Conservation (phyloP, 2,329 filamentous ascomycete genomes). For the Alternaria incomplexa region DNA sequence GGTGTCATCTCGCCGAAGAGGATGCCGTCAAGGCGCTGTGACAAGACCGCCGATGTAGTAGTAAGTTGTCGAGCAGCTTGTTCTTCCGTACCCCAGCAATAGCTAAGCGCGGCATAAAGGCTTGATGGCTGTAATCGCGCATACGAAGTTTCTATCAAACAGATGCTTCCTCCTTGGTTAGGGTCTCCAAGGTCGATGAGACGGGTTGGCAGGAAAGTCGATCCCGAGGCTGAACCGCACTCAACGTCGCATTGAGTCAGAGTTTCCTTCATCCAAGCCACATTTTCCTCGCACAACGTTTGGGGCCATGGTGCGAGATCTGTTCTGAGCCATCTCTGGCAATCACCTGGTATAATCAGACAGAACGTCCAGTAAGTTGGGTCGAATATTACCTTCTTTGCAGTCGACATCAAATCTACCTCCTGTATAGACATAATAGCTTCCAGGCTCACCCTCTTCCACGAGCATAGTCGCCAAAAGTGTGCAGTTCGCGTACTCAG, state of each 20-base stretch:
- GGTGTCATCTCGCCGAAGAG: not conserved
- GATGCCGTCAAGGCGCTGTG: not conserved
- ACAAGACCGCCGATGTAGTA: not conserved
- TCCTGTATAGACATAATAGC: no score
- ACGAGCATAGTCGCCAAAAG: no score
- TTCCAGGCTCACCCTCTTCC: no score
- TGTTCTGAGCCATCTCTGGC: not conserved
- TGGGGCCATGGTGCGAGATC: accelerated
- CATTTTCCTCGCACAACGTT: not conserved
- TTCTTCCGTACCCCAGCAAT: not conserved
- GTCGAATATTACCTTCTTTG: no score
- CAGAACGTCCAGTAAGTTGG: no score
- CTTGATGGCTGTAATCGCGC: not conserved
- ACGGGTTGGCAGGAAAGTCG: not conserved
- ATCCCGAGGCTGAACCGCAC: not conserved
- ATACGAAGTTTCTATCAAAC: not conserved
- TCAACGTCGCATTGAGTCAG: not conserved
- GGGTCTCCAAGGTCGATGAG: not conserved
- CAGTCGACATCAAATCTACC: no score
- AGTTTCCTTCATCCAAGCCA: not conserved
- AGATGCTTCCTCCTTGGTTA: not conserved
- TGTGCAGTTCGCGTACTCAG: no score
- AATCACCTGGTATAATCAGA: not conserved
- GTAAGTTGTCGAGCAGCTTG: not conserved
- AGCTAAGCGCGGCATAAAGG: not conserved